Percentiles rank a stretch among this genome's conserved stretches.
phyloP scores from a whole-genome alignment of 345 rosid species.

The Pugionium cornutum region DNA sequence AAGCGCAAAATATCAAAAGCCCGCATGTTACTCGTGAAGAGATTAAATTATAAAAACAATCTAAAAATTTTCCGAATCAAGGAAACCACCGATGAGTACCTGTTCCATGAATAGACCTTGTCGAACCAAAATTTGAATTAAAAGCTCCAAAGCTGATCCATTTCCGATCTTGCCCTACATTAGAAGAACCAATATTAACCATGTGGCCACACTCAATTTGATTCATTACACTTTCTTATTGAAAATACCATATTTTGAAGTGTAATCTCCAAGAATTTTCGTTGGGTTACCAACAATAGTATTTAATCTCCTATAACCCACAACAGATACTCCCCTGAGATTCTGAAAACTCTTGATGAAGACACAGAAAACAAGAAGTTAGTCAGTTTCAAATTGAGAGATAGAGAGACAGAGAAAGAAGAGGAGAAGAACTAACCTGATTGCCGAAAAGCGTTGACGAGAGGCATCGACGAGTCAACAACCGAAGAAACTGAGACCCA shows the following conservation, averaged over 20 bases:
- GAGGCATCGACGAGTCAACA: slow-evolving; percentile 54
- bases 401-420: neutral
- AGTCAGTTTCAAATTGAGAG: neutral
- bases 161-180: slow-evolving; percentile 40
- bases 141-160: slow-evolving; percentile 53
- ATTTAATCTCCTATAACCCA: slow-evolving; percentile 51
- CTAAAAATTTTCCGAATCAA: neutral
- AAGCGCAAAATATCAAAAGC: neutral
- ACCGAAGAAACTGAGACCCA: slow-evolving; percentile 61
- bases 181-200: neutral
- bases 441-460: slow-evolving; percentile 38
- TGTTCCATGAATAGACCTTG: slow-evolving; percentile 78
- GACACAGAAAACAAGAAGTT: neutral
- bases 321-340: slow-evolving; percentile 38
- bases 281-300: slow-evolving; percentile 39
- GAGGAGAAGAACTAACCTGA: slow-evolving; percentile 40
- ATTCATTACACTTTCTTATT: neutral
- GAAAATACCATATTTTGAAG: slow-evolving; percentile 25
- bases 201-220: neutral
- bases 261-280: slow-evolving; percentile 35
- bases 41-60: neutral
- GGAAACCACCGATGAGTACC: slow-evolving; percentile 46
- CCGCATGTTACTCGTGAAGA: neutral
- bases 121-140: slow-evolving; percentile 43
- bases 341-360: slow-evolving; percentile 43